Percentiles rank a stretch among this genome's conserved stretches.
Evolutionary conservation across 2,329 filamentous ascomycete genomes (phyloP).

Genomic region (Biscogniauxia marginata): DNA sequence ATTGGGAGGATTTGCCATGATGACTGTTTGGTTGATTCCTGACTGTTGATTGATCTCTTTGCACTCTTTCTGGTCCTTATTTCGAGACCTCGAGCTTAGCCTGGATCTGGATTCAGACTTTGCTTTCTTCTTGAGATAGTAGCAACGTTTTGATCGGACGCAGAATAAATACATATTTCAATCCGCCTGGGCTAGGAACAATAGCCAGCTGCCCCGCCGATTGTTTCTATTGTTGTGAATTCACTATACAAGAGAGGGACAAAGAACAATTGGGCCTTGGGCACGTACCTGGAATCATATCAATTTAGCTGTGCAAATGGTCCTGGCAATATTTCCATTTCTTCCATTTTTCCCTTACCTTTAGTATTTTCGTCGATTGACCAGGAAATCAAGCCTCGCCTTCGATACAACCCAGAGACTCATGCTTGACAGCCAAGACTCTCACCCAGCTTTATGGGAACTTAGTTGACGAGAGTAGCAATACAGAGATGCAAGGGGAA

Average conservation of each 20-base stretch:
- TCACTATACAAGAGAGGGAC: neutral
- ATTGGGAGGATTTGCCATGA: neutral
- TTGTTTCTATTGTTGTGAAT: neutral
- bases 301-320: no score
- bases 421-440: no score
- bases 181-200: no score
- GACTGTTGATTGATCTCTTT: neutral
- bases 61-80: neutral
- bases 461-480: neutral
- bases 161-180: conserved; percentile 13
- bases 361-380: no score
- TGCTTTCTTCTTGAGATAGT: conserved; percentile 3
- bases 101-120: neutral
- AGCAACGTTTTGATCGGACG: conserved; percentile 7
- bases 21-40: neutral
- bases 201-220: no score
- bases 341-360: no score
- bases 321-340: no score
- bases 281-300: no score
- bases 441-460: neutral
- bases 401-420: no score
- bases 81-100: neutral
- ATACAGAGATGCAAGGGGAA: neutral
- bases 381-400: no score
- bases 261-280: no score